These are phyloP conservation scores for Miamiensis avidus DNA, from an alignment of 169 alveolate genomes.

Conservation along the genomic window DNA sequence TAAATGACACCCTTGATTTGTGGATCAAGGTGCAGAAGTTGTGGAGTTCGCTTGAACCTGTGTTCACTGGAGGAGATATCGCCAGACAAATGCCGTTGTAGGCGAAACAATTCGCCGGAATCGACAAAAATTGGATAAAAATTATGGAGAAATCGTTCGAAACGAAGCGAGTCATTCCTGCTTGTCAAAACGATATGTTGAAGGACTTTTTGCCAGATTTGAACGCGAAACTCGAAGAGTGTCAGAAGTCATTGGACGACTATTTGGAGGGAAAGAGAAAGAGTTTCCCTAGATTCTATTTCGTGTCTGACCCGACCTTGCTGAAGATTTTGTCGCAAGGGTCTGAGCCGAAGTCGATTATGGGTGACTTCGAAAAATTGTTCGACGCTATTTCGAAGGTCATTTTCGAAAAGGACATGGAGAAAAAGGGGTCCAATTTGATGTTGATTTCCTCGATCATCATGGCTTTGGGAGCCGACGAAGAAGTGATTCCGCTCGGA, in stretches of 20 bases:
- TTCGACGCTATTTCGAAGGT: conserved; percentile 96
- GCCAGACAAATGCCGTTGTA: conserved; percentile 97
- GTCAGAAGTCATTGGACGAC: conserved; percentile 94
- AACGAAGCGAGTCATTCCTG: conserved; percentile 91
- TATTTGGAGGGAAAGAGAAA: conserved; percentile 97
- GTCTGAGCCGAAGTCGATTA: conserved; percentile 94
- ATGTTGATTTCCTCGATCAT: conserved; percentile 83
- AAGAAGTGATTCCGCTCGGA: conserved; percentile 88
- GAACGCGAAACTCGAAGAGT: conserved; percentile 92
- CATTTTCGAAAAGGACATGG: conserved; percentile 76
- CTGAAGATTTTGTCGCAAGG: conserved; percentile 95
- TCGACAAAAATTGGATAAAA: conserved; percentile 94
- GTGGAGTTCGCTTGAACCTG: conserved; percentile 96
- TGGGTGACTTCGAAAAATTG: conserved; percentile 94
- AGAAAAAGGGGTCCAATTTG: conserved; percentile 70
- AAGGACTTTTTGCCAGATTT: conserved; percentile 92
- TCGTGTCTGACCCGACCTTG: conserved; percentile 94
- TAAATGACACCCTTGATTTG: conserved; percentile 93
- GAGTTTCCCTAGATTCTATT: conserved; percentile 97
- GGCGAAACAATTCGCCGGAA: conserved; percentile 94
- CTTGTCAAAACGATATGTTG: conserved; percentile 95
- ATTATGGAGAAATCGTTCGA: conserved; percentile 96
- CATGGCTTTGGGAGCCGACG: conserved; percentile 76
- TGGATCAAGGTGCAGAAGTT: conserved; percentile 97
- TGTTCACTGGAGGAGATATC: conserved; percentile 98